Evolutionary conservation across 2,329 filamentous ascomycete genomes (phyloP), one percentile per base, ranked within the genome.

Genomic region (Phialophora macrospora): DNA sequence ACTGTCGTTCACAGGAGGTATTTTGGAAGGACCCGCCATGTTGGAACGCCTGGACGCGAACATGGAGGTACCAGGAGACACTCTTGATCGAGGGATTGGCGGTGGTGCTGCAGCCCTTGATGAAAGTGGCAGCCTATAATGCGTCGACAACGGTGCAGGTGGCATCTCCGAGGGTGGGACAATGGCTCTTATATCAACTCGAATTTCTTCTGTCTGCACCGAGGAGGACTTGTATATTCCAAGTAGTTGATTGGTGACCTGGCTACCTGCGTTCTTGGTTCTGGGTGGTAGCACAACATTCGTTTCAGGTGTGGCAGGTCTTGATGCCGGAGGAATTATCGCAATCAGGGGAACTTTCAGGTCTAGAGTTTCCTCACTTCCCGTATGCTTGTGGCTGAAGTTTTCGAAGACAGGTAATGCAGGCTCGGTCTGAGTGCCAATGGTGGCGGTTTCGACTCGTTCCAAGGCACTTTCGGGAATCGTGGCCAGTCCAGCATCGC

Each of bases 181-280:
- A 67, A 90, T 86, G 52, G 92, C 80, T 67, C 93, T 87, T 79
- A 87, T 87, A 74, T 96, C 93, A 5, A 96, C 86, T 62, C 91
- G 87, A 64, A 98, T 97, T 65, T 92, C 91, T 72, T 98, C 93
- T 0, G 95, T 99, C 80, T 99, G 95, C 64, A 93, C 84, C 2
- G 85, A 87, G 54, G 79, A 82, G 63, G 84, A 88, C 48, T 79
- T 80, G 70, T 82, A 81, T 20, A 80, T 76, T 28, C 77, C 75
- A 9, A 81, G 72, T 41, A 81, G 73, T 11, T 83, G 77, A 56
- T 87, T 80, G 44, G 84, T 83, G 28, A 93, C 92, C 77, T 99
- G 95, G 73, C 90, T 94, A 20, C 88, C 88, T 69, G 90, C 88
- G 77, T 92, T 92, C 76, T 93, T 97, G 6, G 87, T 89, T 68